Base-by-base conservation (phyloP, 2,329 filamentous ascomycete genomes). In the Talaromyces piceae region DNA sequence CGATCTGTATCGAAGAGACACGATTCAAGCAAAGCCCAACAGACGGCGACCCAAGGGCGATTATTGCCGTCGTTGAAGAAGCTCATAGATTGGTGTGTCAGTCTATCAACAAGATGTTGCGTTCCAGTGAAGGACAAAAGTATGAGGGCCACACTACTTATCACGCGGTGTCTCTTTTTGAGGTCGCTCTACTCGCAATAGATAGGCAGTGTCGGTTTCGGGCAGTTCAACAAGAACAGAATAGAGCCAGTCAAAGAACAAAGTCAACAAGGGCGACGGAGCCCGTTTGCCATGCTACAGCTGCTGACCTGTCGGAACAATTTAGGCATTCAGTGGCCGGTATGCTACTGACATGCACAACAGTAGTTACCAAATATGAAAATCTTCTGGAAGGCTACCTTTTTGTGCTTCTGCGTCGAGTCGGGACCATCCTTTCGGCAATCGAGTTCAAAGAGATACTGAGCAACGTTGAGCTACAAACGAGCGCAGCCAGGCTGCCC, bases 371-470 rank as follows among this genome's bases (percentile, higher is more conserved):
- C 20, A 59, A 59, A 12, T 65, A 71, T 22, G 58, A 60, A 18
- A 57, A 64, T 13, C 52, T 73, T 4, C 57, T 74, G 13, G 73
- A 75, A 59, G 73, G 72, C 0, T 66, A 70, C 25, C 56, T 75
- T 6, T 71, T 60, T 41, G 47, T 65, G 8, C 50, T 72, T 4
- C 56, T 75, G 1, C 56, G 64, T 27, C 67, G 71, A 8, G 63
- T 71, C 12, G 73, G 73, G 0, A 66, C 63, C 25, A 52, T 73
- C 18, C 56, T 76, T 5, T 67, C 67, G 9, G 54, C 69, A 1
- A 65, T 69, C 3, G 60, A 67, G 5, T 75, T 75, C 52, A 59
- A 64, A 12, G 67, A 70, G 26, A 41, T 69, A 26, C 48, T 62
- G 46, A 49, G 57, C 1, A 61, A 57, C 46, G 55, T 61, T 25